These are phyloP conservation scores for Glomus cerebriforme DNA, from an alignment of 192 early-diverging fungal species.

Conservation along the genomic window DNA sequence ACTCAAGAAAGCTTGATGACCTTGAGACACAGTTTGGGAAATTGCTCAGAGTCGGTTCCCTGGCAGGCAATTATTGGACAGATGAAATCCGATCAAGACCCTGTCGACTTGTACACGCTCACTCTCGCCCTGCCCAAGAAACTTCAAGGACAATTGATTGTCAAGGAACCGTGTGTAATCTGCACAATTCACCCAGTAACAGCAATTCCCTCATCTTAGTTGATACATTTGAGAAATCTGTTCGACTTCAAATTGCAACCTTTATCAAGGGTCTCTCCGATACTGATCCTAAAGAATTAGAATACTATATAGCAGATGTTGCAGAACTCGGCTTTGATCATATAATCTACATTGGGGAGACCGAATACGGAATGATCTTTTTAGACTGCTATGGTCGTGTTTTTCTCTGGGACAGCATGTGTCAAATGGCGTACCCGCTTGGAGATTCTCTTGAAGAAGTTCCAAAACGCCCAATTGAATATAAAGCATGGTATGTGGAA, in stretches of 20 bases:
- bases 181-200: too few relatives aligned
- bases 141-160: background rate
- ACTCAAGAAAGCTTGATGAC: background rate
- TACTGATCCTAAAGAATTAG: slow-evolving; percentile 11
- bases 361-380: slow-evolving; percentile 5
- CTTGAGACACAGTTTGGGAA: slow-evolving; percentile 1
- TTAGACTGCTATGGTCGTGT: slow-evolving; percentile 26
- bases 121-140: too few relatives aligned
- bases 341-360: slow-evolving; percentile 20
- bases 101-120: background rate
- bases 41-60: slow-evolving; percentile 11
- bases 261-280: background rate
- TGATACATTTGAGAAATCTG: background rate
- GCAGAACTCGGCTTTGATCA: slow-evolving; percentile 19
- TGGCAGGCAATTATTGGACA: background rate
- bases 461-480: too few relatives aligned
- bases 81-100: background rate
- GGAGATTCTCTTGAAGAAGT: slow-evolving; percentile 20
- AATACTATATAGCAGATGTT: slow-evolving; percentile 9
- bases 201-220: background rate
- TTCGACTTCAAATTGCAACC: slow-evolving; percentile 13
- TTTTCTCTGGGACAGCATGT: background rate
- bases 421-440: background rate
- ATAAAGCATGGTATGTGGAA: too few relatives aligned
- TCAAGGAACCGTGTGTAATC: background rate